Conservation (phyloP, 2,329 filamentous ascomycete species). For the Coniochaeta prunicola region DNA sequence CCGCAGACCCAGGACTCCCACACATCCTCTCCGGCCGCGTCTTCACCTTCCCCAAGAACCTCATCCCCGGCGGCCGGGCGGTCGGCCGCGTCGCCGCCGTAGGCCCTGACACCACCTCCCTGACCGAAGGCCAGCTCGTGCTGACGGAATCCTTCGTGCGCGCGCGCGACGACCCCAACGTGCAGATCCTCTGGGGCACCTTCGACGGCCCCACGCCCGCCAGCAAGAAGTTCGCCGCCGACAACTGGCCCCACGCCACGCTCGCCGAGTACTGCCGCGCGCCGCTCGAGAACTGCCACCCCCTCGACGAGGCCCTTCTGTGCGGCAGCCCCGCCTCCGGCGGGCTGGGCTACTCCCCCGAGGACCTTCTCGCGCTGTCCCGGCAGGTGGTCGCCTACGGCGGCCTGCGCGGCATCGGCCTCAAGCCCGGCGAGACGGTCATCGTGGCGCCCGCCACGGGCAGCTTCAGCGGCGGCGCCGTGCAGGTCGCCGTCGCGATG, state of each 20-base stretch:
- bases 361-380: constrained; percentile 29
- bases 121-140: constrained; percentile 25
- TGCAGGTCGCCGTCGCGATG: constrained; percentile 37
- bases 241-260: constrained; percentile 23
- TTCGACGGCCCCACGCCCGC: constrained; percentile 17
- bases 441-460: constrained; percentile 40
- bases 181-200: constrained; percentile 20
- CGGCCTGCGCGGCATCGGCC: constrained; percentile 32
- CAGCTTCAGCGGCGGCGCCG: constrained; percentile 34
- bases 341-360: constrained; percentile 27
- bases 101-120: constrained; percentile 22
- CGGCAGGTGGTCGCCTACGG: constrained; percentile 33
- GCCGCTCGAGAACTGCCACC: constrained; percentile 27
- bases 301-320: constrained; percentile 23
- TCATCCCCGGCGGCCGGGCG: constrained; percentile 19
- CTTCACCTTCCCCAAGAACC: constrained; percentile 18
- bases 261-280: constrained; percentile 25
- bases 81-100: constrained; percentile 24
- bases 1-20: not conserved
- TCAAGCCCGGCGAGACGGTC: constrained; percentile 38
- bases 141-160: constrained; percentile 23
- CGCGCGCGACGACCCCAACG: constrained; percentile 23
- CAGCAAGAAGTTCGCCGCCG: constrained; percentile 18
- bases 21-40: constrained; percentile 6
- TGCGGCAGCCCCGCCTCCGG: constrained; percentile 11